Percentiles rank a stretch among this genome's conserved stretches.
phyloP scores from a whole-genome alignment of 352 stramenopile species.

The Phytophthora pistaciae region DNA sequence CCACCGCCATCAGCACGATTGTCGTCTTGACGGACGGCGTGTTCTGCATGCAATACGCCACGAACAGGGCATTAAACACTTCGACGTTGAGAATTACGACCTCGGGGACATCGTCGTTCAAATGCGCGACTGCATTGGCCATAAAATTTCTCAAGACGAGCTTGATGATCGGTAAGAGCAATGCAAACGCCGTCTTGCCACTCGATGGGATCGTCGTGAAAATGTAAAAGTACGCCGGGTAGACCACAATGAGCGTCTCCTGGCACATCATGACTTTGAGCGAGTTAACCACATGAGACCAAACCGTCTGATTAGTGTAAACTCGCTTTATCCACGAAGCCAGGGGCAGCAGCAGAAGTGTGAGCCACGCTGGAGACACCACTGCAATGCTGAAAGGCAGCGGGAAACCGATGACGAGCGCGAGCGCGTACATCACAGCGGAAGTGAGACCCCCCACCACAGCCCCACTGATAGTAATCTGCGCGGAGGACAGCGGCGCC shows the following conservation, averaged over 20 bases:
- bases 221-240: not conserved
- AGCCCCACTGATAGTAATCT: not conserved
- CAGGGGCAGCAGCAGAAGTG: not conserved
- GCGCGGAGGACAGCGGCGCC: not conserved
- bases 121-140: not conserved
- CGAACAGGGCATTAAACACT: not conserved
- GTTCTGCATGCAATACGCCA: not conserved
- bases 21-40: conserved; percentile 25
- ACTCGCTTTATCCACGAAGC: not conserved
- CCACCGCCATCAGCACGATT: conserved; percentile 4
- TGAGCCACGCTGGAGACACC: not conserved
- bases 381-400: not conserved
- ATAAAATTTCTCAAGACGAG: not conserved
- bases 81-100: not conserved
- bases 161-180: not conserved
- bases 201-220: not conserved
- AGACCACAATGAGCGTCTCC: not conserved
- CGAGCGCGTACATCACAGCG: not conserved
- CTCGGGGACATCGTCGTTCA: not conserved
- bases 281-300: not conserved
- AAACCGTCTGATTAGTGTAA: not conserved
- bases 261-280: not conserved
- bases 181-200: not conserved
- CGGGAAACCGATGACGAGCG: not conserved
- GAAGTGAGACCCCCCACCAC: not conserved